These are phyloP conservation scores for Francoa sonchifolia DNA, from an alignment of 441 rosid genomes.

Conservation along the genomic window DNA sequence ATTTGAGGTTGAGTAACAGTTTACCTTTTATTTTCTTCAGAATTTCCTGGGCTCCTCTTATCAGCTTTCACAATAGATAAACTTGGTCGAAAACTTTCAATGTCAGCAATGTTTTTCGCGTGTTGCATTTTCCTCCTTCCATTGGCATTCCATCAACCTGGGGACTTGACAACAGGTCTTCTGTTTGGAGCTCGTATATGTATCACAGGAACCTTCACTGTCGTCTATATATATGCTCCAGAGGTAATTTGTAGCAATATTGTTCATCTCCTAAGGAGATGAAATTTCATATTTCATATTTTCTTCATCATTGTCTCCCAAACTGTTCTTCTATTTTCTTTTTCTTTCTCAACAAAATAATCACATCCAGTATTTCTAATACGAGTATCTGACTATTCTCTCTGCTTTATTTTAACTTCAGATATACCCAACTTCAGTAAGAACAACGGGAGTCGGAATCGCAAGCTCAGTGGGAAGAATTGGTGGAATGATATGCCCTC, in stretches of 20 bases:
- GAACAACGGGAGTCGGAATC: slow-evolving; percentile 79
- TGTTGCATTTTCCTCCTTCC: slow-evolving; percentile 64
- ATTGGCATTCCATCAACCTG: slow-evolving; percentile 46
- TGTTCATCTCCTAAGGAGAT: neutral
- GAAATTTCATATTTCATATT: neutral
- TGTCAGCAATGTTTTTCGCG: slow-evolving; percentile 55
- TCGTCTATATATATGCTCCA: slow-evolving; percentile 72
- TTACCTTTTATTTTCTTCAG: slow-evolving; percentile 23
- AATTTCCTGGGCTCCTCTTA: slow-evolving; percentile 68
- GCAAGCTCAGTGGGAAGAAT: slow-evolving; percentile 84
- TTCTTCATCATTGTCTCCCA: too few relatives aligned
- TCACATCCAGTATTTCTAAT: too few relatives aligned
- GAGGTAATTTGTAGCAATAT: slow-evolving; percentile 36
- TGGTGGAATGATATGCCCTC: slow-evolving; percentile 78
- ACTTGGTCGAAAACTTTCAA: slow-evolving; percentile 71
- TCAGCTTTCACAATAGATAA: slow-evolving; percentile 64
- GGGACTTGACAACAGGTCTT: slow-evolving; percentile 44
- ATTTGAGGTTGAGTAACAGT: slow-evolving; percentile 11
- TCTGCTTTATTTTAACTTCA: slow-evolving; percentile 12
- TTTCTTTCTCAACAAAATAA: neutral
- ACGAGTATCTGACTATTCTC: neutral
- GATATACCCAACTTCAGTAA: slow-evolving; percentile 80
- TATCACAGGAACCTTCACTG: slow-evolving; percentile 66
- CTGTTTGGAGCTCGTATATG: slow-evolving; percentile 76
- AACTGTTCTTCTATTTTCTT: too few relatives aligned